phyloP scores from a whole-genome alignment of 441 rosid genomes.

The Omphalea diandra region DNA sequence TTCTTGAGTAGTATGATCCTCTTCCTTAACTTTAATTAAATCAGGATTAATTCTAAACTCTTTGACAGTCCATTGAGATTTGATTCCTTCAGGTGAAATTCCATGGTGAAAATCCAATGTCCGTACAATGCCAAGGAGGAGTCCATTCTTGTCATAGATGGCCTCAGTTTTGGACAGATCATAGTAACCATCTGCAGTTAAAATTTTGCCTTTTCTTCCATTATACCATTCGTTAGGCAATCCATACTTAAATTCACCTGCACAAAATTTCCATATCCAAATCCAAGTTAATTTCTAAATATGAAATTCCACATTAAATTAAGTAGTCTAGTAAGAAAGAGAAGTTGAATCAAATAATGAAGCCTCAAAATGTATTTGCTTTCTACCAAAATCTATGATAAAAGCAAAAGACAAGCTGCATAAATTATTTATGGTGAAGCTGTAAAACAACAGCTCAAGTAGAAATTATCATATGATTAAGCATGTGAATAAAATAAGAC shows the following conservation, averaged over 20 bases:
- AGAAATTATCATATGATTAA: too few species aligned
- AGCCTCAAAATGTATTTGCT: too few species aligned
- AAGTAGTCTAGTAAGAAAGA: too few species aligned
- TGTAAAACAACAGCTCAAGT: too few species aligned
- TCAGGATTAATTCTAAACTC: conserved; percentile 5
- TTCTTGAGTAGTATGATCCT: not conserved
- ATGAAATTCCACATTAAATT: too few species aligned
- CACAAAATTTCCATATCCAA: not conserved
- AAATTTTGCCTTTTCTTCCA: not conserved
- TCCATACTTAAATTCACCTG: conserved; percentile 1
- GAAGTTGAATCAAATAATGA: too few species aligned
- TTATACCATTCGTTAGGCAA: not conserved
- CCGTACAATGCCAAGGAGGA: not conserved
- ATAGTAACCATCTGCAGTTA: conserved; percentile 1
- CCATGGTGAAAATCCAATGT: too few species aligned
- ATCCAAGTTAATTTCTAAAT: not conserved
- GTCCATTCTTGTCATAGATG: not conserved
- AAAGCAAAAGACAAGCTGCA: too few species aligned
- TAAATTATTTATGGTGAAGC: too few species aligned
- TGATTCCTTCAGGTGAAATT: not conserved
- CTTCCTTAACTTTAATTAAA: too few species aligned
- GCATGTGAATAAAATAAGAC: too few species aligned
- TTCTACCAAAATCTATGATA: too few species aligned
- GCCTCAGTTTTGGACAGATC: not conserved
- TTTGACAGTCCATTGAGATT: not conserved